Evolutionary conservation across 768 basidiomycete genomes (phyloP).

Genomic region (Trametes coccinea): DNA sequence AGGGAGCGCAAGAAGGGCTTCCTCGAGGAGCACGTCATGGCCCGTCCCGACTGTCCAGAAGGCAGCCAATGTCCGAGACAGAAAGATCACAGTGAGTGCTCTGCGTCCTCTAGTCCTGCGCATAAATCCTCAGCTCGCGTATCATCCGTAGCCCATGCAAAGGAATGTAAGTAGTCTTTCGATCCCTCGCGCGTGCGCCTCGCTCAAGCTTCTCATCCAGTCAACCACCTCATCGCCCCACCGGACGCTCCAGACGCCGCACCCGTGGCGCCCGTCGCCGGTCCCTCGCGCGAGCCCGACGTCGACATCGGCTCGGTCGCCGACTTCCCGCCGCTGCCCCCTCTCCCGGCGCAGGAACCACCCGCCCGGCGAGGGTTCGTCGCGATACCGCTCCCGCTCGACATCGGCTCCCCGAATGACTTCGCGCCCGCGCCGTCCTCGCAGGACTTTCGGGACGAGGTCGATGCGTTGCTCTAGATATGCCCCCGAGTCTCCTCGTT

Average conservation of each 20-base stretch:
- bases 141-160: conserved; percentile 57
- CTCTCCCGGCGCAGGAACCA: not conserved
- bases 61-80: conserved; percentile 61
- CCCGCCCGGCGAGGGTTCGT: not conserved
- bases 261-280: not conserved
- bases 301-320: not conserved
- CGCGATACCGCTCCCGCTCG: not conserved
- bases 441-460: conserved; percentile 26
- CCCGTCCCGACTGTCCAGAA: conserved; percentile 68
- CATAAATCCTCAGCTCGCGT: not conserved
- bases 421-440: conserved; percentile 23
- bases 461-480: conserved; percentile 26
- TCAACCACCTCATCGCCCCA: conserved; percentile 36
- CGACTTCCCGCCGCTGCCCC: conserved; percentile 4
- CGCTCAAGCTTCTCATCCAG: conserved; percentile 16
- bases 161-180: conserved; percentile 59
- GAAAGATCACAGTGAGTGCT: conserved; percentile 61
- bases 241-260: conserved; percentile 8
- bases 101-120: not conserved
- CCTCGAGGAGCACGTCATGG: conserved; percentile 53
- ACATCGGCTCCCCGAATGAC: conserved; percentile 12
- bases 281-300: conserved; percentile 7
- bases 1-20: conserved; percentile 72
- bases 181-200: not conserved
- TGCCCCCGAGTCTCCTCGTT: not conserved